A percentile compares a stretch with the other conserved stretches of the same genome.
Conservation (phyloP, 208 protist species). For the Wallacemonas collosoma region DNA sequence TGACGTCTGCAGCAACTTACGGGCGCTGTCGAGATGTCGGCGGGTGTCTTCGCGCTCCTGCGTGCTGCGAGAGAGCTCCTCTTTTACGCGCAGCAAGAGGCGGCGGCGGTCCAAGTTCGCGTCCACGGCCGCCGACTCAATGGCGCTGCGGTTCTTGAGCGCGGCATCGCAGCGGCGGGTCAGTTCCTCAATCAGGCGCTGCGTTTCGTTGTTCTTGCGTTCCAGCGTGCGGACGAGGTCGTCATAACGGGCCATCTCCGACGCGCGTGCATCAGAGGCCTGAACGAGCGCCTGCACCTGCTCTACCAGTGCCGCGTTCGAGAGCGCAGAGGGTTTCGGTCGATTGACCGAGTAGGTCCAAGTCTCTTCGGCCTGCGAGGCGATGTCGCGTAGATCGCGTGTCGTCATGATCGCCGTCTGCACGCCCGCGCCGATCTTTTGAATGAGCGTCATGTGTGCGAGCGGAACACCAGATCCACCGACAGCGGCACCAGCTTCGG, state of each 20-base stretch:
- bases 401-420: slow-evolving; percentile 40
- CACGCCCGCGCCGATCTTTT: slow-evolving; percentile 60
- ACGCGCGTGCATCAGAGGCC: slow-evolving; percentile 48
- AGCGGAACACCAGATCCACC: slow-evolving; percentile 42
- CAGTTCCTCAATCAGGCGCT: slow-evolving; percentile 67
- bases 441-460: slow-evolving; percentile 74
- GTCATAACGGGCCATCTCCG: slow-evolving; percentile 51
- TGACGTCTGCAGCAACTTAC: slow-evolving; percentile 52
- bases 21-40: slow-evolving; percentile 65
- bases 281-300: slow-evolving; percentile 60
- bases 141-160: slow-evolving; percentile 11
- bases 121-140: slow-evolving; percentile 30
- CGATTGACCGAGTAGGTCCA: slow-evolving; percentile 40
- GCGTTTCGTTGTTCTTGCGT: slow-evolving; percentile 53
- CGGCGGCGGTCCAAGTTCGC: slow-evolving; percentile 57
- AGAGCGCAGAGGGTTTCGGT: slow-evolving; percentile 62
- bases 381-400: slow-evolving; percentile 52
- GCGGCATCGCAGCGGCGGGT: slow-evolving; percentile 53
- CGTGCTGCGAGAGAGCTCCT: slow-evolving; percentile 36
- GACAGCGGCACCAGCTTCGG: slow-evolving; percentile 3
- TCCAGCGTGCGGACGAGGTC: slow-evolving; percentile 58
- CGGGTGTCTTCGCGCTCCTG: slow-evolving; percentile 69
- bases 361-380: slow-evolving; percentile 37
- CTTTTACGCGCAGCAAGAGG: slow-evolving; percentile 52
- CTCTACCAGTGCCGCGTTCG: slow-evolving; percentile 56